Evolutionary conservation across 192 early-diverging fungal genomes (phyloP).

Genomic region (Coemansia sp.): DNA sequence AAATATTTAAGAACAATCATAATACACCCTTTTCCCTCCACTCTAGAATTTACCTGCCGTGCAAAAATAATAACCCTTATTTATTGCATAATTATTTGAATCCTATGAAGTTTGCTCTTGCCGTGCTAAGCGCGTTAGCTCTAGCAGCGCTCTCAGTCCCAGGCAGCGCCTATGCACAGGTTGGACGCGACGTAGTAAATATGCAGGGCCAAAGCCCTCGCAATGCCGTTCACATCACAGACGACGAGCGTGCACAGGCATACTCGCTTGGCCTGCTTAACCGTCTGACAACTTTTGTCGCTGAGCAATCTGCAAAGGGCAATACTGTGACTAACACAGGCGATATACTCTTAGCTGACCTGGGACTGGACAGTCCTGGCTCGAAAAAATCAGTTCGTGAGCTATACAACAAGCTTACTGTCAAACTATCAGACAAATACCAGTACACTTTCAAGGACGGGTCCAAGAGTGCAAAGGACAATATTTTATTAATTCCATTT

Average conservation of each 20-base stretch:
- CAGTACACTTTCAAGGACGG: slow-evolving; percentile 3
- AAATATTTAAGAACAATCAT: background rate
- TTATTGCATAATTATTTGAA: background rate
- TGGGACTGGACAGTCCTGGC: slow-evolving; percentile 16
- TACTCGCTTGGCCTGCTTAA: slow-evolving; percentile 18
- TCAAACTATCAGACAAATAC: slow-evolving; percentile 16
- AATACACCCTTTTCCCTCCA: background rate
- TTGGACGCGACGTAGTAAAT: background rate
- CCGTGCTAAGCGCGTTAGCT: background rate
- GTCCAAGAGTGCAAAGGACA: background rate
- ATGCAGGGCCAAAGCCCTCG: background rate
- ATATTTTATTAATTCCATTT: slow-evolving; percentile 36
- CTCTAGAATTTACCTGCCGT: background rate
- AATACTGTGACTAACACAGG: background rate
- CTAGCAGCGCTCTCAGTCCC: background rate
- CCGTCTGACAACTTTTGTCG: slow-evolving; percentile 12
- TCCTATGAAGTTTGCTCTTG: background rate
- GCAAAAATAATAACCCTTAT: background rate
- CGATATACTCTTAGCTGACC: slow-evolving; percentile 15
- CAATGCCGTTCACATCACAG: background rate
- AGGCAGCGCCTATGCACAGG: background rate
- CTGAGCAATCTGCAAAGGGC: background rate
- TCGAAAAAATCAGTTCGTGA: slow-evolving; percentile 16
- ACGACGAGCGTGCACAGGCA: slow-evolving; percentile 9
- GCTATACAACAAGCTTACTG: slow-evolving; percentile 12